phyloP scores from a whole-genome alignment of 176 grass and related monocot genomes.

The Oryza longistaminata region DNA sequence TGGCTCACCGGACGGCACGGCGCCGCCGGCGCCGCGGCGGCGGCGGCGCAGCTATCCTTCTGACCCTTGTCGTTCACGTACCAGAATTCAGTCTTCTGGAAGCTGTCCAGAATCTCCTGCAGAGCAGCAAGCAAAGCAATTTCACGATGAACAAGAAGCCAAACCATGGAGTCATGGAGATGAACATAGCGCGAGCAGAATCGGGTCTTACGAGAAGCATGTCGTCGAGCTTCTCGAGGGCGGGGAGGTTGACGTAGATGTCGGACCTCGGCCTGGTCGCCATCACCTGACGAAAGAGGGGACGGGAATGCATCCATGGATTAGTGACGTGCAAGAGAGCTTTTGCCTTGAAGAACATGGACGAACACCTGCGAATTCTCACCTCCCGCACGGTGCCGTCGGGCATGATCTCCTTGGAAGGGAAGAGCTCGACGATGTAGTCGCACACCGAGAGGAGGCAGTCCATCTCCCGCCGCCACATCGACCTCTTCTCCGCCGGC shows the following conservation, averaged over 20 bases:
- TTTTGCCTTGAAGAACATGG: background rate
- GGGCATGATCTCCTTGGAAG: slow-evolving; percentile 59
- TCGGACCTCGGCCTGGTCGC: slow-evolving; percentile 66
- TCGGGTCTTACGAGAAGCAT: slow-evolving; percentile 74
- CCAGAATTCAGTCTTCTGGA: slow-evolving; percentile 93
- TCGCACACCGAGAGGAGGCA: slow-evolving; percentile 83
- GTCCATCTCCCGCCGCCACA: slow-evolving; percentile 93
- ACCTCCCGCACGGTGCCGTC: slow-evolving; percentile 65
- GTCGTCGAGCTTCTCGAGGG: slow-evolving; percentile 84
- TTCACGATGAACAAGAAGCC: background rate
- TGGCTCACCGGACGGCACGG: slow-evolving; percentile 45
- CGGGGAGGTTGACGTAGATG: slow-evolving; percentile 84
- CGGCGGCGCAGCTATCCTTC: slow-evolving; percentile 31
- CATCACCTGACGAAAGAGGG: slow-evolving; percentile 64
- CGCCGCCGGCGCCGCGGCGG: slow-evolving; percentile 28
- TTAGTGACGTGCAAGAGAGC: background rate
- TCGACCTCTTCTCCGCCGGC: slow-evolving; percentile 59
- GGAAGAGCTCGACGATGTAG: slow-evolving; percentile 85
- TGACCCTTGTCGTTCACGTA: slow-evolving; percentile 65
- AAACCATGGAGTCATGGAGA: background rate
- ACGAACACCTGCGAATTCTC: background rate
- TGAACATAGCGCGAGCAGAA: background rate
- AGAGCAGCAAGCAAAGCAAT: background rate
- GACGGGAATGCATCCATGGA: background rate
- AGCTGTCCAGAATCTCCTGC: slow-evolving; percentile 79